These are phyloP conservation scores for Monosporozyma siamensis DNA, from an alignment of 805 yeast genomes.

Conservation along the genomic window DNA sequence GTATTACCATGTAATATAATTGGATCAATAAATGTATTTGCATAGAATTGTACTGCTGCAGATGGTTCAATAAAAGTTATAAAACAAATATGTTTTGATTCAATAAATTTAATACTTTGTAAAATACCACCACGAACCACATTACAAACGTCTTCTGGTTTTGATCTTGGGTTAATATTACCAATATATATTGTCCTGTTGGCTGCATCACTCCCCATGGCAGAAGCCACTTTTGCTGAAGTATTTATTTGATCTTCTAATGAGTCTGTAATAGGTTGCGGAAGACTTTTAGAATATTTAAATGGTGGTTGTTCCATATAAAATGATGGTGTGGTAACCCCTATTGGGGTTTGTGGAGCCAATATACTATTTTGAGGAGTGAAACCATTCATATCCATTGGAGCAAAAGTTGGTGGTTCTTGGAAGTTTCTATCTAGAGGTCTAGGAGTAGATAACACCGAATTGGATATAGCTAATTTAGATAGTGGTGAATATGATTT, in stretches of 20 bases:
- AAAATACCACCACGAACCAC: slow-evolving; percentile 70
- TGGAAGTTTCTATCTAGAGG: not conserved
- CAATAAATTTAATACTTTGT: slow-evolving; percentile 45
- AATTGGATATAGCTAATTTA: not conserved
- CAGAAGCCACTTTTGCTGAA: slow-evolving; percentile 24
- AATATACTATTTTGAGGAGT: not conserved
- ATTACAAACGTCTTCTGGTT: slow-evolving; percentile 66
- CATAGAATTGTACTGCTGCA: slow-evolving; percentile 58
- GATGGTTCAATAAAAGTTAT: slow-evolving; percentile 57
- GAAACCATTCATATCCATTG: not conserved
- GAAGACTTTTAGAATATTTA: slow-evolving; percentile 7
- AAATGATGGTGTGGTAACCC: slow-evolving; percentile 3
- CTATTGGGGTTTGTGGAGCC: slow-evolving; percentile 3
- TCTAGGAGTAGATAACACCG: not conserved
- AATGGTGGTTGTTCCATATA: slow-evolving; percentile 15
- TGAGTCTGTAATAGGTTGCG: slow-evolving; percentile 24
- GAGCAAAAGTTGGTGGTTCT: not conserved
- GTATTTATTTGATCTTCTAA: slow-evolving; percentile 22
- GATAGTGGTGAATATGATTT: slow-evolving; percentile 17
- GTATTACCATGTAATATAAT: slow-evolving; percentile 52
- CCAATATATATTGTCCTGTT: slow-evolving; percentile 67
- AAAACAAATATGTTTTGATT: slow-evolving; percentile 53
- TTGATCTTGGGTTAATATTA: slow-evolving; percentile 52
- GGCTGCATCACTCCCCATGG: slow-evolving; percentile 32
- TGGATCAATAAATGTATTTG: slow-evolving; percentile 49